These are phyloP conservation scores for Chloris gayana DNA, from an alignment of 176 grass and related monocot genomes.

Conservation along the genomic window DNA sequence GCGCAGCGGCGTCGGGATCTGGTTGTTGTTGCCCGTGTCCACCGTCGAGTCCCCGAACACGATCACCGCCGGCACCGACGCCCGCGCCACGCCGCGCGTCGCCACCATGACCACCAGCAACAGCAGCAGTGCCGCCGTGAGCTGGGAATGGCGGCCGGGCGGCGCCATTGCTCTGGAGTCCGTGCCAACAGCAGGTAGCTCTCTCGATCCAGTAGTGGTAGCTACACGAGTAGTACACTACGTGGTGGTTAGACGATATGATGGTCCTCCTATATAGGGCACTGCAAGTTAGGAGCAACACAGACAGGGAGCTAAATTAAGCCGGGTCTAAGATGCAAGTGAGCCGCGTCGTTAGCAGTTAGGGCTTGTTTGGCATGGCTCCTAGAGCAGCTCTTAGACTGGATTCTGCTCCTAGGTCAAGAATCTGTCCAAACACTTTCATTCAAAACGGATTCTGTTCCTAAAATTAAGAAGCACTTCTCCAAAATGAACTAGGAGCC, in stretches of 20 bases:
- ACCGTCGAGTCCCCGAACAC: conserved; percentile 94
- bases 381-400: too few species aligned
- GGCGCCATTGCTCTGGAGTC: not conserved
- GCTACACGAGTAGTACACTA: not conserved
- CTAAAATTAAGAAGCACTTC: too few species aligned
- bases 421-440: too few species aligned
- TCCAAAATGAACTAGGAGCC: too few species aligned
- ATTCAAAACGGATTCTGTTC: too few species aligned
- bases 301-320: not conserved
- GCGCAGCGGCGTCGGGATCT: conserved; percentile 46
- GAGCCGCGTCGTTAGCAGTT: not conserved
- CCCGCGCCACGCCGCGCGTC: not conserved
- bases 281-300: not conserved
- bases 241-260: not conserved
- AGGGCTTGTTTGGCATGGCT: too few species aligned
- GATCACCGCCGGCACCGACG: conserved; percentile 60
- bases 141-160: not conserved
- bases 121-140: not conserved
- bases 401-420: too few species aligned
- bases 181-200: not conserved
- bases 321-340: not conserved
- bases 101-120: not conserved
- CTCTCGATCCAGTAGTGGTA: not conserved
- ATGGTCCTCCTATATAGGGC: not conserved
- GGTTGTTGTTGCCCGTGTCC: conserved; percentile 92